phyloP scores from a whole-genome alignment of 306 rosid species.

The Potentilla sterilis region DNA sequence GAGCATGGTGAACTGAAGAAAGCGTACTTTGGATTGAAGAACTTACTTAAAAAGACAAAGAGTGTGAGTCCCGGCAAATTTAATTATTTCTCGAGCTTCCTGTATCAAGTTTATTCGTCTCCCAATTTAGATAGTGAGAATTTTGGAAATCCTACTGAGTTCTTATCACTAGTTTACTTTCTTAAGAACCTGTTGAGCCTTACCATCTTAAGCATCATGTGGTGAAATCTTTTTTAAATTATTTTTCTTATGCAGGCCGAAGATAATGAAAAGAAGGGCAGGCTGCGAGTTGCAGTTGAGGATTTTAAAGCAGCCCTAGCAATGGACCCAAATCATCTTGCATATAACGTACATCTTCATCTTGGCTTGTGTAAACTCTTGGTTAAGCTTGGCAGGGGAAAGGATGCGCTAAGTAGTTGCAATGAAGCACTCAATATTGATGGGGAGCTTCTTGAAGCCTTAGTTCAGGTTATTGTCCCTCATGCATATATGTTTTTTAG shows the following conservation, averaged over 20 bases:
- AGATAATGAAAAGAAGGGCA: constrained; percentile 85
- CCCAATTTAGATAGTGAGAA: not conserved
- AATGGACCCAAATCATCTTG: constrained; percentile 79
- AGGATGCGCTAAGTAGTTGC: constrained; percentile 87
- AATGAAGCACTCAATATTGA: constrained; percentile 73
- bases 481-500: not conserved
- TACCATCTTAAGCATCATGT: constrained; percentile 20
- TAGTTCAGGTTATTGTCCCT: constrained; percentile 67
- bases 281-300: constrained; percentile 85
- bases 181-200: not conserved
- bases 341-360: constrained; percentile 90
- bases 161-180: not conserved
- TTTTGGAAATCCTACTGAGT: not conserved
- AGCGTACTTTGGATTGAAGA: constrained; percentile 91
- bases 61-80: constrained; percentile 50
- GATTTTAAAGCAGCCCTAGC: constrained; percentile 78
- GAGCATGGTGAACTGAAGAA: constrained; percentile 90
- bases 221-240: constrained; percentile 19
- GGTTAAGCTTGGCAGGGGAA: constrained; percentile 95
- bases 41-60: constrained; percentile 85
- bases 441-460: constrained; percentile 79
- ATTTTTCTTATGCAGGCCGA: constrained; percentile 66
- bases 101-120: constrained; percentile 9
- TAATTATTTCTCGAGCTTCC: constrained; percentile 4
- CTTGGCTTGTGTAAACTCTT: constrained; percentile 84